Conservation (phyloP, 1,139 yeast genomes). For the Saccharomyces uvarum region DNA sequence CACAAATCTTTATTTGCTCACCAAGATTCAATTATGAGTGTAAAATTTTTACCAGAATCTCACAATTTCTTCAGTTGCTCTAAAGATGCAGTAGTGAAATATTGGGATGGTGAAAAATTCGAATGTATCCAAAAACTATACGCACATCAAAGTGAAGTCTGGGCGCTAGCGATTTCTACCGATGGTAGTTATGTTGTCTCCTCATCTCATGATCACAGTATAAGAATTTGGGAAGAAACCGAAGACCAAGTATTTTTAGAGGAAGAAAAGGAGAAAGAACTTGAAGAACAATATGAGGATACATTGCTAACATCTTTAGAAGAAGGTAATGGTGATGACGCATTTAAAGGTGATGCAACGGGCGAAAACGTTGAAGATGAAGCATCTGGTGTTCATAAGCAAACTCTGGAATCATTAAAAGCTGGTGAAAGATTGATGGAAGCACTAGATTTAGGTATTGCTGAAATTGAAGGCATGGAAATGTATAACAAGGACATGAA, state of each 20-base stretch:
- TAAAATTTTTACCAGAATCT: slow-evolving; percentile 70
- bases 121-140: slow-evolving; percentile 83
- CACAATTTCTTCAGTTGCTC: slow-evolving; percentile 88
- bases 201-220: slow-evolving; percentile 91
- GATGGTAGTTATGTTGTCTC: slow-evolving; percentile 71
- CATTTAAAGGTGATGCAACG: slow-evolving; percentile 32
- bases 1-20: slow-evolving; percentile 95
- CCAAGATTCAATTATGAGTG: slow-evolving; percentile 89
- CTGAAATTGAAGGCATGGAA: slow-evolving; percentile 56
- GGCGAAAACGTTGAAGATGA: slow-evolving; percentile 44
- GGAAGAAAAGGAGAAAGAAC: slow-evolving; percentile 91
- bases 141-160: slow-evolving; percentile 88
- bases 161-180: slow-evolving; percentile 74
- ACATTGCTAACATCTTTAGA: slow-evolving; percentile 67
- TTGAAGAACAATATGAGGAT: slow-evolving; percentile 83
- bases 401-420: slow-evolving; percentile 83
- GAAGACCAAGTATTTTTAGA: slow-evolving; percentile 91
- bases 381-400: slow-evolving; percentile 64
- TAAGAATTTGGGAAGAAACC: slow-evolving; percentile 84
- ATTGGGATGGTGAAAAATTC: slow-evolving; percentile 98
- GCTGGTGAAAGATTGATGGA: slow-evolving; percentile 93
- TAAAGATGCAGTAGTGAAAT: slow-evolving; percentile 82
- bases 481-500: slow-evolving; percentile 38
- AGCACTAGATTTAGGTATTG: slow-evolving; percentile 76
- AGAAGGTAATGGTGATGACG: slow-evolving; percentile 44